Base-by-base conservation (phyloP, 768 basidiomycete genomes). In the Lyophyllum decastes region DNA sequence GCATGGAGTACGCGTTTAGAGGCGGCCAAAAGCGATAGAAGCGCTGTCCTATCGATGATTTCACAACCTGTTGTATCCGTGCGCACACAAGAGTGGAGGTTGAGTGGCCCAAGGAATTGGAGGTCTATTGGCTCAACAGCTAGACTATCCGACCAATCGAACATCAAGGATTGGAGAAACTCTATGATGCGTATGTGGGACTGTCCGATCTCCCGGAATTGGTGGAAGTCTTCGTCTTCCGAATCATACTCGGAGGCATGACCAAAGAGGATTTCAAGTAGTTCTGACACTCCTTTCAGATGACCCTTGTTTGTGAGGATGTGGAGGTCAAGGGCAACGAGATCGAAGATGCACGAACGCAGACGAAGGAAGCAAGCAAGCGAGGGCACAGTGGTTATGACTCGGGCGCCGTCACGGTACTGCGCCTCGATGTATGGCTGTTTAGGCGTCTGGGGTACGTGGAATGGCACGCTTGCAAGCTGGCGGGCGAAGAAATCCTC, bases 401-500 rank as follows among this genome's bases (percentile, higher is more conserved):
- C 77, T 22, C 87, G 81, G 17, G 84, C 80, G 4, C 90, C 90
- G 62, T 95, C 92, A 25, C 72, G 75, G 66, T 92, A 94, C 34
- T 82, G 68, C 10, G 91, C 81, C 49, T 87, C 83, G 25, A 89
- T 78, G 52, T 73, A 77, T 0, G 84, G 81, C 5, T 82, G 80
- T 35, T 77, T 76, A 0, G 75, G 56, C 7, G 75, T 74, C 25
- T 79, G 70, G 0, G 91, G 87, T 0, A 82, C 80, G 56, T 80
- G 78, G 25, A 87, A 83, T 1, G 94, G 90, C 26, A 95, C 79
- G 11, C 79, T 83, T 6, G 86, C 82, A n/a, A 96, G 81, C 66
- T 97, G 95, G 2, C 90, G 83, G 2, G 85, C 85, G 66, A 95
- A 94, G 75, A 95, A 98, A 66, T 95, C 88, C 70, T 96, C 91